Conservation (phyloP, 805 yeast species). For the Metschnikowia corniflorae region DNA sequence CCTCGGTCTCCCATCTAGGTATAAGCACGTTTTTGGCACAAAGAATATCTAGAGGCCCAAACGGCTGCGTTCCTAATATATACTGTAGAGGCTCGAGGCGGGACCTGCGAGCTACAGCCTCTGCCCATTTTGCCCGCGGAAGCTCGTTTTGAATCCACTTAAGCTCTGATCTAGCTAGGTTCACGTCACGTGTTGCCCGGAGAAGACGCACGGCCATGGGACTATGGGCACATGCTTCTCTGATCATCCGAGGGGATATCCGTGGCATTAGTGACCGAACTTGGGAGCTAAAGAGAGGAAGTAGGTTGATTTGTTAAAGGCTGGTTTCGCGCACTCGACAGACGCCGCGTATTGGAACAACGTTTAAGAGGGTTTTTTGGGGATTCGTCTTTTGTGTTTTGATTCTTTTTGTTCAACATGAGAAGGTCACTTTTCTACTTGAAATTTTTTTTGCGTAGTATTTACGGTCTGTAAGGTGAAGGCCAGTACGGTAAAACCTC, state of each 20-base stretch:
- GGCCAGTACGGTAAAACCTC: too few species aligned
- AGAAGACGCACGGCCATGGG: slow-evolving; percentile 33
- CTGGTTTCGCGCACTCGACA: too few species aligned
- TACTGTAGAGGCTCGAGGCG: slow-evolving; percentile 74
- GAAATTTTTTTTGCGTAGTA: too few species aligned
- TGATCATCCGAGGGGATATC: slow-evolving; percentile 25
- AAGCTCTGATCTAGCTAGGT: slow-evolving; percentile 53
- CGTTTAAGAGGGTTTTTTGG: too few species aligned
- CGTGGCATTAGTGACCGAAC: too few species aligned
- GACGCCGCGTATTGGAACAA: too few species aligned
- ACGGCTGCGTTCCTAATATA: slow-evolving; percentile 82
- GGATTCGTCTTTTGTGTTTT: too few species aligned
- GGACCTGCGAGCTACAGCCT: slow-evolving; percentile 54
- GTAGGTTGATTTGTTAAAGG: not conserved
- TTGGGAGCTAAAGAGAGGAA: too few species aligned
- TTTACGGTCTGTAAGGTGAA: too few species aligned
- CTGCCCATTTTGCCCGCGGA: slow-evolving; percentile 41
- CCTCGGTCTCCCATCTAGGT: slow-evolving; percentile 95
- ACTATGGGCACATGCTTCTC: slow-evolving; percentile 25
- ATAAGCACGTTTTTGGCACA: slow-evolving; percentile 71
- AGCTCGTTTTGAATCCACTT: slow-evolving; percentile 63
- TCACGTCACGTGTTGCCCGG: slow-evolving; percentile 27
- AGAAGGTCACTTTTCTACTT: too few species aligned
- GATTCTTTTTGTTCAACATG: too few species aligned
- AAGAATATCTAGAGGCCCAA: slow-evolving; percentile 59